Evolutionary conservation across 805 yeast species (phyloP), one percentile per base, ranked within the genome.

Genomic region (Metschnikowia corniflorae): DNA sequence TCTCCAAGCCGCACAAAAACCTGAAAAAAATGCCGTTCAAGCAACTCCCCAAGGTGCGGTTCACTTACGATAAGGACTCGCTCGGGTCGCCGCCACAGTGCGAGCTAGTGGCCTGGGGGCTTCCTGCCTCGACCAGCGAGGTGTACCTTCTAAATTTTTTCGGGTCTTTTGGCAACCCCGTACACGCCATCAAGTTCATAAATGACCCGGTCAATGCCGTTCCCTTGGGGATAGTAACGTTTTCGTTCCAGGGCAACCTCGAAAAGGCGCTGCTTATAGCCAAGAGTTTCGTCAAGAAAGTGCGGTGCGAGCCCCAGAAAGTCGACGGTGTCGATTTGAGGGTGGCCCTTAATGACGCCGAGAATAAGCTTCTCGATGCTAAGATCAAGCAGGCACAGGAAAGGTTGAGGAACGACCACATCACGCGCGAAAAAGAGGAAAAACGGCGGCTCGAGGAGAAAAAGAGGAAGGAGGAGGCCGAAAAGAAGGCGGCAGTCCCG

Each of bases 171-270:
- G 96, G 96, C 3, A 72, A 71, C 20, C 51, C 66, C 4, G 68
- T 88, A 4, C 68, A 72, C 18, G 78, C 76, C 26, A 61, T 82
- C 32, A 74, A 75, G 40, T 67, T 78, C 41, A 65, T 81, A 7
- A 75, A 71, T 38, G 93, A 88, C 52, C 86, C 91, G 0, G 66
- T 69, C 16, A 79, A 85, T 29, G 95, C 88, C 2, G 82, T 80
- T 14, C 89, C 95, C 0, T 58, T 88, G 26, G 93, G 95, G 7
- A 65, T 87, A 16, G 82, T 82, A 33, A 61, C 75, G 15, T 65
- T 86, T 35, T 67, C 73, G 40, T 88, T 73, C 58, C 80, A 70
- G 40, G 86, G 86, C 3, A 53, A 60, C 15, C 53, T 66, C 12
- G 77, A 70, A 14, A 73, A 72, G 39, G 64, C 77, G 4, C 57